Base-by-base conservation (phyloP, 106 monocot genomes). In the Apostasia shenzhenica region DNA sequence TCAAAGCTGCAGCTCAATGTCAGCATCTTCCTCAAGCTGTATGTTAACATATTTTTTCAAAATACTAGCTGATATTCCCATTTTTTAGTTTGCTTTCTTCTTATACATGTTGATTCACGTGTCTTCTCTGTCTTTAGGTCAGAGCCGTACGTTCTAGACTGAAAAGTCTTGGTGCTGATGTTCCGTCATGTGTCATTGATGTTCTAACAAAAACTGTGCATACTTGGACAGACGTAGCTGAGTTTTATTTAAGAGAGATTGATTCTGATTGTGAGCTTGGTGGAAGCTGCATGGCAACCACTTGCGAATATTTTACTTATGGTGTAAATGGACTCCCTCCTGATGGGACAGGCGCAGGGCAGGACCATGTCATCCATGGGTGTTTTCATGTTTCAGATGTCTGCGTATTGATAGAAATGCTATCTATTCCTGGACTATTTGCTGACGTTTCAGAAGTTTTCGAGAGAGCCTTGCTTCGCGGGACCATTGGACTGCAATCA, bases 1-100 rank as follows among this genome's bases (percentile, higher is more conserved):
- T 92, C 48, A 97, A 89, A 73, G 86, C 84, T 73, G 88, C 92
- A 76, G 76, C 86, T 52, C 92, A 75, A 48, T 97, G 92, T 73
- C 80, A 89, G 50, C 81, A 82, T 59, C 78, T 92, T 82, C 67
- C 88, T 78, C 80, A 82, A 77, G 92, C 92, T 52, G 95, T 97
- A 89, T 65, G 77, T 60, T 63, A 56, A 11, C 55, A 59, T 26
- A 26, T 57, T 57, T 13, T 69, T 41, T 66, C 13, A 55, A 55
- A 43, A 11, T 69, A n/a, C 56, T 55, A 13, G 2, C 51, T 14
- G 38, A 8, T 5, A 14, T 48, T 14, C 51, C 37, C 51, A 39
- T 51, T 67, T 0, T 67, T 26, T 2, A 4, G 52, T 68, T 68
- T 55, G 39, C 3, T 39, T 55, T 64, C 37, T 66, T 65, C 37